Evolutionary conservation across 2,329 filamentous ascomycete genomes (phyloP), one percentile per base, ranked within the genome.

Genomic region (Pezicula rhizophila): DNA sequence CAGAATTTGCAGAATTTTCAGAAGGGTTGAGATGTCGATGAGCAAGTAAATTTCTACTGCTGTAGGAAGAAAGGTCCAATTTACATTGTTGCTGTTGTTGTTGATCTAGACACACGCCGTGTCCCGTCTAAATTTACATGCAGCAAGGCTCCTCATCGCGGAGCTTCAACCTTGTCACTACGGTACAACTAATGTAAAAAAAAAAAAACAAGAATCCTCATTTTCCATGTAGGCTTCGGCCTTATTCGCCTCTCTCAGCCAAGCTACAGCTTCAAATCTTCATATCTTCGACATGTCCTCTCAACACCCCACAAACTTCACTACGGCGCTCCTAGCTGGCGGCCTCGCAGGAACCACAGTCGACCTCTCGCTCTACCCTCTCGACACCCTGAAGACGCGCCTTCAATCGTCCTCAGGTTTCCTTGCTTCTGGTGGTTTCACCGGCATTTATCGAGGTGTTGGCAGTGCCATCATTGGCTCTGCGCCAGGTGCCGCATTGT

Each of bases 331-430:
- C 60, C 67, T 84, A 76, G 89, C 93, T 59, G 93, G 93, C 68
- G 93, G 84, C 64, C 74, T 96, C 57, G 93, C 93, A 58, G 93
- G 93, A 65, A 93, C 93, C 42, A 95, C 91, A 12, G 93, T 97
- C 69, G 93, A 99, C 79, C 84, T 96, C 63, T 90, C 90, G 48
- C 88, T 99, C 65, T 99, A 88, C 75, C 93, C 93, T 1, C 89
- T 99, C 76, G 95, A 99, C 78, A 99, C 93, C 0, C 84, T 99
- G 65, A 99, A 99, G 73, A 99, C 95, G 39, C 90, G 93, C 14
- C 88, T 99, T 6, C 93, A 99, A 73, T 89, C 90, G 55, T 79
- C 79, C 42, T 67, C 77, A 49, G 83, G 85, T 66, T 90, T 96
- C 74, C 82, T 89, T 64, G 77, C 86, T 48, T 84, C 85, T 2